These are phyloP conservation scores for Centaurea solstitialis DNA, from an alignment of 129 eudicot species.

Conservation along the genomic window DNA sequence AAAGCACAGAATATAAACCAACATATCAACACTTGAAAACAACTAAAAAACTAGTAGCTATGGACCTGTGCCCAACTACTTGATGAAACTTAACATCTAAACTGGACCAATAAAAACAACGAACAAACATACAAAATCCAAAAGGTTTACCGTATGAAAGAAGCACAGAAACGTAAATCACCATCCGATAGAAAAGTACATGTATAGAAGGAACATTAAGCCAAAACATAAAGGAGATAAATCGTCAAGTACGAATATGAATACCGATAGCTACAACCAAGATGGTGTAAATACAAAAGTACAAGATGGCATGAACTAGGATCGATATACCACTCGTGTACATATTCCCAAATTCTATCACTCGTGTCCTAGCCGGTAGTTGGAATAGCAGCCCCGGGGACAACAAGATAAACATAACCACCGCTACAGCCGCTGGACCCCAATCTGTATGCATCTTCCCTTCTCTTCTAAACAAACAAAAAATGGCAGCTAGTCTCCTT, in stretches of 20 bases:
- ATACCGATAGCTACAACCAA: conserved; percentile 89
- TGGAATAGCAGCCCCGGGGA: conserved; percentile 91
- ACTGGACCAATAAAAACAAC: not conserved
- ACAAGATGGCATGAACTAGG: conserved; percentile 76
- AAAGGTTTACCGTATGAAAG: not conserved
- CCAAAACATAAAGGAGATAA: not conserved
- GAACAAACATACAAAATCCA: not conserved
- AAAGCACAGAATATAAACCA: not conserved
- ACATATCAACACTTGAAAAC: not conserved
- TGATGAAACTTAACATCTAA: not conserved
- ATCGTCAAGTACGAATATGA: conserved; percentile 58
- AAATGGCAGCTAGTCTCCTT: conserved; percentile 2
- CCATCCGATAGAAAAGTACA: conserved; percentile 2
- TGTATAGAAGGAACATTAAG: conserved; percentile 15
- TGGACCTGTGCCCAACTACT: too few relatives aligned
- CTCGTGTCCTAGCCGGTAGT: conserved; percentile 80
- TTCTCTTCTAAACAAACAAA: conserved; percentile 5
- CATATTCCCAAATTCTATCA: conserved; percentile 93
- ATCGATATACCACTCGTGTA: conserved; percentile 89
- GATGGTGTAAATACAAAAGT: conserved; percentile 81
- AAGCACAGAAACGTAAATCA: conserved; percentile 7
- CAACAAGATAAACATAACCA: conserved; percentile 79
- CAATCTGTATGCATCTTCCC: conserved; percentile 65
- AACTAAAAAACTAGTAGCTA: not conserved
- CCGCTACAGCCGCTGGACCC: conserved; percentile 97